phyloP scores from a whole-genome alignment of 495 filamentous ascomycete species.

The Penicillium paxilli region DNA sequence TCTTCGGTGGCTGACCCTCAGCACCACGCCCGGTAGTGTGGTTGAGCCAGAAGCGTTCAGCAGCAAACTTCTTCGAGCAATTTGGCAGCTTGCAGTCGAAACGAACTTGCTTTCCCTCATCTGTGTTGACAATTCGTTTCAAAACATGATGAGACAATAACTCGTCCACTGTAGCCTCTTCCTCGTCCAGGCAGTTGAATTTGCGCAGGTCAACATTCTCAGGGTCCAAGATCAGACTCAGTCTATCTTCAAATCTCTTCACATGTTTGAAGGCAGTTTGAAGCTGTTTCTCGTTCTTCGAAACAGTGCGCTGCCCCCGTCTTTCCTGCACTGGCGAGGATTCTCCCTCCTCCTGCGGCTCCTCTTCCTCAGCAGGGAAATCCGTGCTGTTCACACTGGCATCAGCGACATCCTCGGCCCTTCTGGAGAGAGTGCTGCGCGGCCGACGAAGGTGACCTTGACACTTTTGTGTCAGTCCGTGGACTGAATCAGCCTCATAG shows the following conservation, averaged over 20 bases:
- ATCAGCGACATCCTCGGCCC: conserved; percentile 80
- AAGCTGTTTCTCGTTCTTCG: conserved; percentile 86
- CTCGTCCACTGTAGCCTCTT: conserved; percentile 86
- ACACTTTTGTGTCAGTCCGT: conserved; percentile 93
- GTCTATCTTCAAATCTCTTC: conserved; percentile 97
- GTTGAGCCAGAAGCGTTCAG: conserved; percentile 94
- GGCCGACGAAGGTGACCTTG: conserved; percentile 94
- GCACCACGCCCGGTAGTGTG: conserved; percentile 46
- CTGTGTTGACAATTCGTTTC: conserved; percentile 60
- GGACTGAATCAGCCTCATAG: conserved; percentile 95
- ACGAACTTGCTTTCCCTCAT: conserved; percentile 87
- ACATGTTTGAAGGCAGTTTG: conserved; percentile 98
- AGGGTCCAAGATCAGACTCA: conserved; percentile 87
- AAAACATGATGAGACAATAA: conserved; percentile 59
- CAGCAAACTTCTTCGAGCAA: conserved; percentile 96
- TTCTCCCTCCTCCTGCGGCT: conserved; percentile 63
- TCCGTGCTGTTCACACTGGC: conserved; percentile 77
- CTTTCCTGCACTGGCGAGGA: conserved; percentile 63
- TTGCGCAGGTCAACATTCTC: conserved; percentile 82
- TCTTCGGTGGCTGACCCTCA: not conserved
- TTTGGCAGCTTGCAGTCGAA: conserved; percentile 95
- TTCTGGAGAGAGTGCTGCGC: conserved; percentile 72
- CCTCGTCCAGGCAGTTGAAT: conserved; percentile 82
- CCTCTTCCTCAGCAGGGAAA: conserved; percentile 79
- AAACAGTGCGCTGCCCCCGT: conserved; percentile 60